Evolutionary conservation across 176 grass and related monocot species (phyloP).

Genomic region (Areca catechu): DNA sequence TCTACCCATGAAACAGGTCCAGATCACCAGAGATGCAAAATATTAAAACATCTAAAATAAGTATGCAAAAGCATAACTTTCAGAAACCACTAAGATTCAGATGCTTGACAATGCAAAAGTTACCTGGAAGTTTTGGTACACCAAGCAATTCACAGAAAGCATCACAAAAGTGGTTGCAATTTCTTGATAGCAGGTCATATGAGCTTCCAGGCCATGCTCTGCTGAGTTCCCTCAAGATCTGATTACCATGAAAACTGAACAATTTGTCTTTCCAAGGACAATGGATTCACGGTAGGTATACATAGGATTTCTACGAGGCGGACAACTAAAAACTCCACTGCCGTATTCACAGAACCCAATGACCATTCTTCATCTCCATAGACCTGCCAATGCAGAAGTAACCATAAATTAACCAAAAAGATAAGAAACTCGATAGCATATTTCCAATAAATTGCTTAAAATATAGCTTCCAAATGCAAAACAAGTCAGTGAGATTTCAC

Average conservation of each 20-base stretch:
- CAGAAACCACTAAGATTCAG: too few relatives aligned
- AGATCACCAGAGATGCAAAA: too few relatives aligned
- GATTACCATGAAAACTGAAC: constrained; percentile 36
- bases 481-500: too few relatives aligned
- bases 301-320: constrained; percentile 41
- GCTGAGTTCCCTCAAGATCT: constrained; percentile 37
- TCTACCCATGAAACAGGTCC: too few relatives aligned
- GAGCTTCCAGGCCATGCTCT: constrained; percentile 40
- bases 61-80: too few relatives aligned
- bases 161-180: constrained; percentile 64
- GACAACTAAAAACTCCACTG: constrained; percentile 48
- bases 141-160: constrained; percentile 41
- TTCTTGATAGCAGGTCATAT: constrained; percentile 50
- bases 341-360: constrained; percentile 43
- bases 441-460: too few relatives aligned
- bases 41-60: too few relatives aligned
- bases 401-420: background rate
- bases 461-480: too few relatives aligned
- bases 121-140: constrained; percentile 45
- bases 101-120: background rate
- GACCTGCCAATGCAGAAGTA: constrained; percentile 13
- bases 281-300: constrained; percentile 48
- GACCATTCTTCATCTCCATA: constrained; percentile 63
- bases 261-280: constrained; percentile 40
- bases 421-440: background rate